Conservation (phyloP, 306 rosid species). For the Prunus armeniaca region DNA sequence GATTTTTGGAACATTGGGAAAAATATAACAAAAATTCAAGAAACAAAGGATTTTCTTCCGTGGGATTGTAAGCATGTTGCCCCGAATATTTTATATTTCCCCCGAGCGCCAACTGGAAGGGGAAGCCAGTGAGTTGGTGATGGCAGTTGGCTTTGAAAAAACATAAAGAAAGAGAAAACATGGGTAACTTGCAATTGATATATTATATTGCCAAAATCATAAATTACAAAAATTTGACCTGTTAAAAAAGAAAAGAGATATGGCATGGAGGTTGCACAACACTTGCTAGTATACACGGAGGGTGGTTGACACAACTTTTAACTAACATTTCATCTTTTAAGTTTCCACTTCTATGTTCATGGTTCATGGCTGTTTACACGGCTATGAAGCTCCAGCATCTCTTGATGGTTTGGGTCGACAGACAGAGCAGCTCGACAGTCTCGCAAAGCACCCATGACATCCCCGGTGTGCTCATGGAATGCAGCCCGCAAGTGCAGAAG, state of each 20-base stretch:
- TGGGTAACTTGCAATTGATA: conserved; percentile 1
- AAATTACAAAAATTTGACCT: conserved; percentile 39
- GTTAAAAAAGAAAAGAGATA: neutral
- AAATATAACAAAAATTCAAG: no score
- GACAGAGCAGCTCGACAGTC: conserved; percentile 97
- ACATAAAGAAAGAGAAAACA: neutral
- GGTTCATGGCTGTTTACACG: conserved; percentile 90
- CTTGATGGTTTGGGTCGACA: conserved; percentile 89
- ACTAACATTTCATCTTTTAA: neutral
- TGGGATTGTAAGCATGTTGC: no score
- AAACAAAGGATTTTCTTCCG: no score
- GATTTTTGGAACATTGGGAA: no score
- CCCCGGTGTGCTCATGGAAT: conserved; percentile 85
- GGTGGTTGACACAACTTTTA: conserved; percentile 5
- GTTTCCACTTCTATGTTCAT: conserved; percentile 23
- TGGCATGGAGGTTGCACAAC: neutral
- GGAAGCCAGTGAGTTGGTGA: neutral
- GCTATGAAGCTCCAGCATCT: conserved; percentile 87
- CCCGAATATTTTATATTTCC: no score
- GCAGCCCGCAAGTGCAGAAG: conserved; percentile 90
- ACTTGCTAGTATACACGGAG: conserved; percentile 29
- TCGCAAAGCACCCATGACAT: conserved; percentile 67
- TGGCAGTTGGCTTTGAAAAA: neutral
- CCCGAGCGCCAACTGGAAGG: neutral
- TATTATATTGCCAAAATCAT: conserved; percentile 31